Evolutionary conservation across 2,329 filamentous ascomycete species (phyloP), one percentile per base, ranked within the genome.

Genomic region (Aureobasidium sp.): DNA sequence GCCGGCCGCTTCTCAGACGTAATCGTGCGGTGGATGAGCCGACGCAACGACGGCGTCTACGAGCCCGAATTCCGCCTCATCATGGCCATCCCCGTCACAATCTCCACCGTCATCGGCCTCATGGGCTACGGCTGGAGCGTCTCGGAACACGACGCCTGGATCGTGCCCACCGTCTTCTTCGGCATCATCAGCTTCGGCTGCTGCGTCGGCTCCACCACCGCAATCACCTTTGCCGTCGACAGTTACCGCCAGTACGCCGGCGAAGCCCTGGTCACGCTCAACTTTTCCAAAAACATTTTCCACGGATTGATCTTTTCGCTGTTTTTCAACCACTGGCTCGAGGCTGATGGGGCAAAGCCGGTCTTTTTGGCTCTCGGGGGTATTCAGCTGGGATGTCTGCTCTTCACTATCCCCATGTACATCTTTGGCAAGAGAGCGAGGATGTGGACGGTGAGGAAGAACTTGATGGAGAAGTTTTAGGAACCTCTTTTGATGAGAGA

Each of bases 51-150:
- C n/a, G 93, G 93, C 1, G 78, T 97, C 2, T 97, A 96, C 71
- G 93, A 97, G 72, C 93, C 93, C 0, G 93, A 97, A 73, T 97
- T 95, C 69, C 84, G 92, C 7, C 81, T 96, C 0, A 81, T 95
- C 45, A 96, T 97, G 93, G 89, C 85, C 0, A 74, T 87, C 3
- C 93, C 92, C 0, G 86, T 96, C 33, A 78, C 87, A 0, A 68
- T 96, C 58, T 84, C 85, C 3, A 96, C 92, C 0, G 84, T 86
- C 1, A 84, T 93, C 33, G 94, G 94, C 0, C 81, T 97, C 17
- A 95, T 96, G 85, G 93, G 91, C 2, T 97, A 94, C 69, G 93
- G 93, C n/a, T 97, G 93, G 94, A 91, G 88, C 10, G 90, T 88
- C 0, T 73, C 90, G 64, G 81, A 86, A 60, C 79, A 79, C 25